Conservation (phyloP, 2,329 filamentous ascomycete genomes). For the Aspergillus floridensis region DNA sequence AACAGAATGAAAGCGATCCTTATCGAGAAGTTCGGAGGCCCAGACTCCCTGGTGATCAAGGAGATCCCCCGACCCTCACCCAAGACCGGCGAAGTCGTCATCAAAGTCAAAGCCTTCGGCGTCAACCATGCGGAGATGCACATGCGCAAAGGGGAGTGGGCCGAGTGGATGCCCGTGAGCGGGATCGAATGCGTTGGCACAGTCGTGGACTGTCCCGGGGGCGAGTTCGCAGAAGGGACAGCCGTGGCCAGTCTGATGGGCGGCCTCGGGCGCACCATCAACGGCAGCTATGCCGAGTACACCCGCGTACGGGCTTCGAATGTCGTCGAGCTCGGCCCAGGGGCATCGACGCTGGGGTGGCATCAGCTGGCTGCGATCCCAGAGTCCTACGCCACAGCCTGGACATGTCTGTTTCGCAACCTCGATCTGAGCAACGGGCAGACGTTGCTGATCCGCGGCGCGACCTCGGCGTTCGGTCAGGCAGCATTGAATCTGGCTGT, state of each 20-base stretch:
- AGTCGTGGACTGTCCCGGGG: constrained; percentile 36
- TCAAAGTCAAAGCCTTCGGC: constrained; percentile 9
- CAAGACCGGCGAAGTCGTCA: neutral
- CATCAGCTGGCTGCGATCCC: constrained; percentile 42
- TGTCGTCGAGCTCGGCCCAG: constrained; percentile 18
- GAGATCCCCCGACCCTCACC: constrained; percentile 3
- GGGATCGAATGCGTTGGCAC: constrained; percentile 40
- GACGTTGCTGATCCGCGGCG: constrained; percentile 41
- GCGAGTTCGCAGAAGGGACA: constrained; percentile 32
- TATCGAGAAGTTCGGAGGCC: constrained; percentile 4
- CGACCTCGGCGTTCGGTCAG: constrained; percentile 42
- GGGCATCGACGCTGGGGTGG: constrained; percentile 30
- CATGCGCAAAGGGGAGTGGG: constrained; percentile 13
- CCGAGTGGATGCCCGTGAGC: constrained; percentile 12
- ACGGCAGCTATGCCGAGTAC: constrained; percentile 44
- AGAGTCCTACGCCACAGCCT: constrained; percentile 42
- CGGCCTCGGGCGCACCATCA: constrained; percentile 40
- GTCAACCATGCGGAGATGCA: constrained; percentile 12
- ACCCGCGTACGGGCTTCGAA: constrained; percentile 35
- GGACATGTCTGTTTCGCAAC: constrained; percentile 39
- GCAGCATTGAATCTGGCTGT: constrained; percentile 42
- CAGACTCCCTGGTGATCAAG: constrained; percentile 3
- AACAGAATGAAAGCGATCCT: constrained; percentile 8
- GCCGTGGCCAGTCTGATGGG: constrained; percentile 45
- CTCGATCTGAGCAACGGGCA: constrained; percentile 37